Evolutionary conservation across 345 rosid species (phyloP).

Genomic region (Eucalyptus victrix): DNA sequence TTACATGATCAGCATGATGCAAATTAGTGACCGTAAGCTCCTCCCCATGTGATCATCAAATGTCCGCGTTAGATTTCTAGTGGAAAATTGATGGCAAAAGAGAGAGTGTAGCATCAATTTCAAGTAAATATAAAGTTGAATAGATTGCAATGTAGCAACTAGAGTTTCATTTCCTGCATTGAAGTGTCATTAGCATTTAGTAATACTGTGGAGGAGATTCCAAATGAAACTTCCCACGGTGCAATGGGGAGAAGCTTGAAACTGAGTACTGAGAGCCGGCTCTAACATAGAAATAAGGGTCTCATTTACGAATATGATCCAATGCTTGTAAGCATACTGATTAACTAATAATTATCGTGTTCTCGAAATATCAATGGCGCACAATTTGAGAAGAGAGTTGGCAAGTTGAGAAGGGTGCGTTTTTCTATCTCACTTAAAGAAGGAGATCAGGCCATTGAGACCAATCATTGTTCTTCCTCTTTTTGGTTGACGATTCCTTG

Average conservation of each 20-base stretch:
- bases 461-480: neutral
- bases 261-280: accelerated
- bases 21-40: neutral
- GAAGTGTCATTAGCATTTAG: neutral
- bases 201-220: neutral
- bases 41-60: neutral
- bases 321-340: no score
- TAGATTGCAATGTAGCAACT: neutral
- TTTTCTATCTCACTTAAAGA: neutral
- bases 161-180: neutral
- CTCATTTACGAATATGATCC: accelerated
- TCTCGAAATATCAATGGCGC: no score
- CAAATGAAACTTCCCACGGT: no score
- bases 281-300: no score
- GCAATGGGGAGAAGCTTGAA: no score
- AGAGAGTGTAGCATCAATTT: neutral
- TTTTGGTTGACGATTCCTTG: neutral
- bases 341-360: no score
- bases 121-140: neutral
- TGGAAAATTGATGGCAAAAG: neutral
- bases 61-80: neutral
- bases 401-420: no score
- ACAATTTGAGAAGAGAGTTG: no score
- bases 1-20: neutral
- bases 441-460: neutral